Conservation (phyloP, 352 stramenopile genomes). For the Phytophthora cajani region DNA sequence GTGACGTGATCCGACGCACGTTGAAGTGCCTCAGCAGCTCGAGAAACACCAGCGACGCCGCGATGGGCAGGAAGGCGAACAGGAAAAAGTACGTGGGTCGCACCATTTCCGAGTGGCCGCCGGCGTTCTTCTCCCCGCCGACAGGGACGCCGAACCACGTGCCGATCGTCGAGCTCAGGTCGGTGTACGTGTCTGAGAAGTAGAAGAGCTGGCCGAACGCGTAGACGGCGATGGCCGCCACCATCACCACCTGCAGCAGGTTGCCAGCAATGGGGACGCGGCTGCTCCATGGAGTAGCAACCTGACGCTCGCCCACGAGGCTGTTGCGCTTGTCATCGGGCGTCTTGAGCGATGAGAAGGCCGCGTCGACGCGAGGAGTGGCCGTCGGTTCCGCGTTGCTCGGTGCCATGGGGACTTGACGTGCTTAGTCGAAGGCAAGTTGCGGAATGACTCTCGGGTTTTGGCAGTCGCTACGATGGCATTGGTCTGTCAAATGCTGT, state of each 20-base stretch:
- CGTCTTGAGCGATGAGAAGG: conserved; percentile 35
- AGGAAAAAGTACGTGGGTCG: conserved; percentile 63
- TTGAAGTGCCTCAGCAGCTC: conserved; percentile 49
- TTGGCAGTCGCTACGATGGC: neutral
- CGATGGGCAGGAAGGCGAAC: conserved; percentile 45
- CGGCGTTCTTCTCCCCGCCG: conserved; percentile 8
- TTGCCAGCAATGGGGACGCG: conserved; percentile 24
- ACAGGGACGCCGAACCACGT: conserved; percentile 45
- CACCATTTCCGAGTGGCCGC: conserved; percentile 55
- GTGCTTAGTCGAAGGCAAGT: neutral
- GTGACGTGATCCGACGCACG: conserved; percentile 41
- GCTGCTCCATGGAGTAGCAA: neutral
- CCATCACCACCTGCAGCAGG: conserved; percentile 36
- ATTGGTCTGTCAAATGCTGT: neutral
- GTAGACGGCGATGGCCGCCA: conserved; percentile 40
- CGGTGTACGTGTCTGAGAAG: conserved; percentile 30
- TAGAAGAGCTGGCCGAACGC: conserved; percentile 39
- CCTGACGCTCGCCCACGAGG: conserved; percentile 1
- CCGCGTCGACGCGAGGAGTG: conserved; percentile 23
- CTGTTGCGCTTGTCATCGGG: conserved; percentile 33
- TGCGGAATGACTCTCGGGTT: neutral
- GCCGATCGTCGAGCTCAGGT: conserved; percentile 23
- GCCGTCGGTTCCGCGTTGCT: conserved; percentile 18
- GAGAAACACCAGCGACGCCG: conserved; percentile 45
- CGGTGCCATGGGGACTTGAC: neutral